Evolutionary conservation across 257 asterid species (phyloP).

Genomic region (Henckelia pumila): DNA sequence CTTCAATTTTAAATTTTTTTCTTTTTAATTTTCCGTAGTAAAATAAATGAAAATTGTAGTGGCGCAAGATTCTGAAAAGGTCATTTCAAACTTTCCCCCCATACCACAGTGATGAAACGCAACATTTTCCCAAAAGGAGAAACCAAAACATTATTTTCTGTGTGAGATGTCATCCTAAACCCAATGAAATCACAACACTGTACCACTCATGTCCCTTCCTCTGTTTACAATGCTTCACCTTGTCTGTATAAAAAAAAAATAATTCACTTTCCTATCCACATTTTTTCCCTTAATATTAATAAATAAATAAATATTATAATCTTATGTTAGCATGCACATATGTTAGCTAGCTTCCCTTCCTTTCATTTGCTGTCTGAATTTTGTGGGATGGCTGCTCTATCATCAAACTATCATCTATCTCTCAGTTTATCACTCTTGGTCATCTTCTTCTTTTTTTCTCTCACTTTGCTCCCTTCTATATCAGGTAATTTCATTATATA

Average conservation of each 20-base stretch:
- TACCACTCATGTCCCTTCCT: constrained; percentile 40
- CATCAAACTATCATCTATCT: constrained; percentile 41
- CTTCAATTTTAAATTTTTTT: too few species aligned
- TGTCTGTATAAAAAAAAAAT: constrained; percentile 24
- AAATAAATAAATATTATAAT: too few species aligned
- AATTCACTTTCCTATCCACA: neutral
- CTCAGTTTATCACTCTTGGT: constrained; percentile 34
- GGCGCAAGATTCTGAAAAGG: constrained; percentile 28
- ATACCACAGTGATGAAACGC: constrained; percentile 23
- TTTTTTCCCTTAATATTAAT: neutral
- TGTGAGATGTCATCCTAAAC: constrained; percentile 29
- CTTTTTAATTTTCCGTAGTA: neutral
- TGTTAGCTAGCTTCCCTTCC: too few species aligned
- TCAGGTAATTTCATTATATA: too few species aligned
- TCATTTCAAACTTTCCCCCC: constrained; percentile 9
- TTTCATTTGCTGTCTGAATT: constrained; percentile 1
- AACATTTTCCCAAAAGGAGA: constrained; percentile 40
- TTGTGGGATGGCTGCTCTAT: constrained; percentile 26
- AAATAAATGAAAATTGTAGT: constrained; percentile 14
- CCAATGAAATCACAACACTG: constrained; percentile 21
- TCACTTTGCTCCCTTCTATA: constrained; percentile 35
- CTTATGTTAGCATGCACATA: neutral
- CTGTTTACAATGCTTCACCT: constrained; percentile 27
- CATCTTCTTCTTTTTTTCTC: constrained; percentile 37
- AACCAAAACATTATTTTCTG: constrained; percentile 32